Conservation (phyloP, 768 basidiomycete genomes). For the Suillus sp. region DNA sequence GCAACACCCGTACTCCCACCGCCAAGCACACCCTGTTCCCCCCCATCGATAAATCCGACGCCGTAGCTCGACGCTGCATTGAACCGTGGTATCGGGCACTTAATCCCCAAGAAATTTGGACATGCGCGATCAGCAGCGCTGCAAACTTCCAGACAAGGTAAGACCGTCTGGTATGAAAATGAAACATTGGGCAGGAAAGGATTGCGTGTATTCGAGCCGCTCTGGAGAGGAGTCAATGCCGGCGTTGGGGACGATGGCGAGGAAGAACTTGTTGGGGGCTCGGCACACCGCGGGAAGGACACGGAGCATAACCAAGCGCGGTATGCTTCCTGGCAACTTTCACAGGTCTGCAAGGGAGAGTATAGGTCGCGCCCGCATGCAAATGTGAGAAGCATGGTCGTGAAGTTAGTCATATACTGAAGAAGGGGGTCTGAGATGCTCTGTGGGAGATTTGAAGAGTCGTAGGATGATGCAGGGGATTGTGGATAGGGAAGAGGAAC, state of each 20-base stretch:
- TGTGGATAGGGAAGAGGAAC: constrained; percentile 63
- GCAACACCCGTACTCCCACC: constrained; percentile 54
- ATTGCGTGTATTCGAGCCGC: constrained; percentile 46
- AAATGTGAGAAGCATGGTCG: constrained; percentile 66
- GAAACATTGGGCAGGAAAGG: constrained; percentile 47
- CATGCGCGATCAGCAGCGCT: constrained; percentile 73
- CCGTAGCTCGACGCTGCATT: constrained; percentile 74
- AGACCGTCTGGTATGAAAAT: constrained; percentile 56
- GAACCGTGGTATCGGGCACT: constrained; percentile 61
- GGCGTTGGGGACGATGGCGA: constrained; percentile 40
- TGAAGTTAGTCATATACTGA: constrained; percentile 71
- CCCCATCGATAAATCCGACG: constrained; percentile 70
- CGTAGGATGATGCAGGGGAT: constrained; percentile 44
- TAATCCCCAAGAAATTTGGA: constrained; percentile 69
- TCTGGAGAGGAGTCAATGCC: constrained; percentile 49
- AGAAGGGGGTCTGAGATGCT: constrained; percentile 53
- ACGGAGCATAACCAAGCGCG: constrained; percentile 76
- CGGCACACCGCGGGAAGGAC: constrained; percentile 75
- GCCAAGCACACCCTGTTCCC: constrained; percentile 45
- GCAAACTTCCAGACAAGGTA: constrained; percentile 84
- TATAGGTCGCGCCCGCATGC: constrained; percentile 82
- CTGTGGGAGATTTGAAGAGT: constrained; percentile 51
- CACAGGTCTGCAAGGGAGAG: constrained; percentile 76
- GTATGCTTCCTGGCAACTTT: constrained; percentile 74
- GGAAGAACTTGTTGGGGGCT: constrained; percentile 42